Evolutionary conservation across 345 rosid genomes (phyloP), one percentile per base, ranked within the genome.

Genomic region (Eucalyptus shirleyi): DNA sequence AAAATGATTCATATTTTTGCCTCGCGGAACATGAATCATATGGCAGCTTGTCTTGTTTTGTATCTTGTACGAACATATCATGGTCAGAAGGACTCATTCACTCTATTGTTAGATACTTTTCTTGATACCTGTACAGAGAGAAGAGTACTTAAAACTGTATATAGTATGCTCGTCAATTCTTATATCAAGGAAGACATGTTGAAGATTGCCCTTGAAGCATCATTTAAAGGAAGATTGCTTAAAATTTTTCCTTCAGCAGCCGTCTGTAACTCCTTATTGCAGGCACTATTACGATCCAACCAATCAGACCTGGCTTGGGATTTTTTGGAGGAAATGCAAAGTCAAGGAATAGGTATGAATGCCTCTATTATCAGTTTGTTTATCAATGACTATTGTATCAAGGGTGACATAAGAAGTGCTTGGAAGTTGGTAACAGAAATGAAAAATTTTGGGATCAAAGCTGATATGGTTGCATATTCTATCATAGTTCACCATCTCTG

Each of bases 391-490:
- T 89, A 91, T 59, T 93, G 96, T 88, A 89, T 88, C 88, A 86
- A 92, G 91, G 94, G 94, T 13, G 55, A 87, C 60, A 87, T 94
- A 87, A 88, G 90, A 86, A 91, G 89, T 91, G 95, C 89, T 86
- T 93, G 94, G 93, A 90, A 91, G 55, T 90, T 93, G 87, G 92
- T 94, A 23, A 87, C 85, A 87, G 93, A 69, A 51, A 93, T 94
- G 95, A 91, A 93, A 88, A 89, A 89, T 37, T 91, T 88, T 77
- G 95, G 93, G 60, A 87, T 93, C 72, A 88, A 50, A 89, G 93
- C 93, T 16, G 95, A 94, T 86, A 62, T 93, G 50, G 94, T 94
- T 69, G 93, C 94, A 32, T 93, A 90, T 86, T 92, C 96, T 7
- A 88, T 93, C 55, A 89, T 93, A 65, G 90, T 92, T 86, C 87